phyloP scores from a whole-genome alignment of 2,329 filamentous ascomycete genomes.

The Calonectria hawksworthii region DNA sequence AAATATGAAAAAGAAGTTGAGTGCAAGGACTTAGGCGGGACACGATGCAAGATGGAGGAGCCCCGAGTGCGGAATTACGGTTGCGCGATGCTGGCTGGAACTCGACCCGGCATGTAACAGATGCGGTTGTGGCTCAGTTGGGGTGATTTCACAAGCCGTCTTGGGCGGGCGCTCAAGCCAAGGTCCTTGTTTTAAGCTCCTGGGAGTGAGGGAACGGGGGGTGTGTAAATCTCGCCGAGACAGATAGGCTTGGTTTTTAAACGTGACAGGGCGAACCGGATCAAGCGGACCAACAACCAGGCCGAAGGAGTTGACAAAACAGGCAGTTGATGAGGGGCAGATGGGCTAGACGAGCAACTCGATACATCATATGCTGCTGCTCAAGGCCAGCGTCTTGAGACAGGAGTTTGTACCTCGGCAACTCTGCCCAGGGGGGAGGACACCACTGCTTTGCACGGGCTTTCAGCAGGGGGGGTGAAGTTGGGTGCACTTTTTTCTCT shows the following conservation, averaged over 20 bases:
- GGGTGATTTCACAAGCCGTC: background rate
- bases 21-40: background rate
- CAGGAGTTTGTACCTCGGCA: background rate
- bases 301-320: background rate
- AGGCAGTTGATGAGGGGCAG: slow-evolving; percentile 14
- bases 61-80: background rate
- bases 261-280: background rate
- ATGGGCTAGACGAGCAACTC: background rate
- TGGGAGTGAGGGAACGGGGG: background rate
- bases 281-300: background rate
- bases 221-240: background rate
- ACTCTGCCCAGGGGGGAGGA: background rate
- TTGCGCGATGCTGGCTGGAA: background rate
- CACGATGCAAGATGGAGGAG: background rate
- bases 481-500: background rate
- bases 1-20: background rate
- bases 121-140: background rate
- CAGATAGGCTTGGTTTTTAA: background rate
- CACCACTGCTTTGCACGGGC: background rate
- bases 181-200: background rate
- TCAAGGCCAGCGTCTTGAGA: background rate
- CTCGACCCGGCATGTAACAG: background rate
- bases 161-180: background rate
- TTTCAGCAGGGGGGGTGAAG: background rate
- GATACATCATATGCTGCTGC: background rate